Base-by-base conservation (phyloP, 805 yeast genomes). In the Candida gorgasii region DNA sequence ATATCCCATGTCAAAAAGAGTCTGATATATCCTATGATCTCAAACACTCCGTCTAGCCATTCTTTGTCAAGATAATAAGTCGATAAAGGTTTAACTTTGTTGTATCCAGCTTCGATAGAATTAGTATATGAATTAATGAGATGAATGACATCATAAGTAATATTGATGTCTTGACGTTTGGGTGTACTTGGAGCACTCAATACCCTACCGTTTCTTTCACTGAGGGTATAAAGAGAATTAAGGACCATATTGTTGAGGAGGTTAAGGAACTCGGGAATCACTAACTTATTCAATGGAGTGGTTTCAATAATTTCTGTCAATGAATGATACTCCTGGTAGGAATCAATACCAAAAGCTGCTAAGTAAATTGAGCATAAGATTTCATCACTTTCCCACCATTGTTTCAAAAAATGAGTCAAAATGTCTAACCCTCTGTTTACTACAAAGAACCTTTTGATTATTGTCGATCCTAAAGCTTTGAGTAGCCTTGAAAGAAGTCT, bases 401-500 rank as follows among this genome's bases (percentile, higher is more conserved):
- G 54, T 48, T 72, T 59, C 39, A 83, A 46, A 36, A 66, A 61
- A 43, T 68, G 71, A 3, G 75, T 69, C 40, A 78, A 57, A 8
- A 76, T 73, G 40, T 67, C 72, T 19, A 77, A 58, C 0, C 89
- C 88, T 40, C 71, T 70, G 41, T 72, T 75, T 7, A 50, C 51
- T 11, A 69, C 72, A 23, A 73, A 65, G 47, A 85, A 84, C 17
- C 72, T 61, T 19, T 63, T 69, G 40, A 75, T 75, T 2, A 72
- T 69, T 23, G 69, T 67, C 2, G 70, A 56, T 1, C 82, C 82
- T 5, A 74, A 58, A 5, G 72, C 57, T 12, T 66, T 57, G 13
- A 86, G 60, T 4, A 81, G 57, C 42, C 72, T 72, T 5, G 81
- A 63, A 14, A 86, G 56, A 11, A 86, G 58, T n/a, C 64, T 14